phyloP scores from a whole-genome alignment of 2,329 filamentous ascomycete genomes.

The Diaporthe sp. region DNA sequence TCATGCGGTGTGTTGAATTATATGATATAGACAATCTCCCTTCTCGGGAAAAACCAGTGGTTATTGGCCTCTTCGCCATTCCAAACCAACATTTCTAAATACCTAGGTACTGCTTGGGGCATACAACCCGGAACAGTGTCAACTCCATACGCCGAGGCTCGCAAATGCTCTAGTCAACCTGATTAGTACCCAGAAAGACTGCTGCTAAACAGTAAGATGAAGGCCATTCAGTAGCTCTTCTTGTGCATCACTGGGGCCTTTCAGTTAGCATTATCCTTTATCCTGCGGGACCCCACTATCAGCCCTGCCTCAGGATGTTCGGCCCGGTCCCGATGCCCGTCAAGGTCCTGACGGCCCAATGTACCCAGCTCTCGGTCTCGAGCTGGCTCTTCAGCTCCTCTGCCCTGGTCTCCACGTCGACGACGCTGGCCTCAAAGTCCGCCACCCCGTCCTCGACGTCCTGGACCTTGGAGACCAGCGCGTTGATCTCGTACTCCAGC shows the following conservation, averaged over 20 bases:
- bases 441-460: conserved; percentile 88
- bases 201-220: background rate
- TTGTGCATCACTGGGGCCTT: background rate
- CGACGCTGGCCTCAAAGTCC: conserved; percentile 84
- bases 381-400: conserved; percentile 73
- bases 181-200: background rate
- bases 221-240: background rate
- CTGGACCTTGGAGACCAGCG: conserved; percentile 82
- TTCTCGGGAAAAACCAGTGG: conserved; percentile 27
- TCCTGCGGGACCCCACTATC: background rate
- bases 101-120: background rate
- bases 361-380: conserved; percentile 73
- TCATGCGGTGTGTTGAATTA: conserved; percentile 35
- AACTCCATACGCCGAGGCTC: conserved; percentile 38
- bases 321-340: conserved; percentile 73
- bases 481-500: conserved; percentile 91
- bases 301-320: conserved; percentile 60
- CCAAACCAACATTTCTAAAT: background rate
- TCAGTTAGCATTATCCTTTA: background rate
- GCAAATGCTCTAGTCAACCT: conserved; percentile 26
- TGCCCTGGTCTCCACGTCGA: conserved; percentile 76
- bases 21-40: conserved; percentile 40
- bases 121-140: conserved; percentile 16
- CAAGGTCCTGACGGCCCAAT: conserved; percentile 73
- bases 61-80: background rate